phyloP scores from a whole-genome alignment of 768 basidiomycete species.

The Kwoniella heveanensis region DNA sequence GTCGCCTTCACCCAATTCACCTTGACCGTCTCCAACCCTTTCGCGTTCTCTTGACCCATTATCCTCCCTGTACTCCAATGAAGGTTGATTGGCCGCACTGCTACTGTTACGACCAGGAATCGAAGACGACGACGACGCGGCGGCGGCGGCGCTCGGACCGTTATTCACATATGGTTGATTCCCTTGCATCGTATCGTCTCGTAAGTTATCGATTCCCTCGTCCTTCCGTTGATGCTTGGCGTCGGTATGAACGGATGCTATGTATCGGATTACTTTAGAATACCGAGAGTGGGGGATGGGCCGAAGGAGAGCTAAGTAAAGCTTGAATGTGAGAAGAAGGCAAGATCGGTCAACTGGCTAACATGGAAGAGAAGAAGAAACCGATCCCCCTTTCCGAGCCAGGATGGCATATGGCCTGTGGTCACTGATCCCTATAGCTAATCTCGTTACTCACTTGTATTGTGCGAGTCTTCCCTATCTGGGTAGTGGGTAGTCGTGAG shows the following conservation, averaged over 20 bases:
- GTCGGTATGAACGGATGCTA: too few species aligned
- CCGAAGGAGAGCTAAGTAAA: neutral
- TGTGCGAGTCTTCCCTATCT: neutral
- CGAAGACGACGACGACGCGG: neutral
- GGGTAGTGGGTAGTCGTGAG: neutral
- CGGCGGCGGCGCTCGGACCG: neutral
- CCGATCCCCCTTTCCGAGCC: too few species aligned
- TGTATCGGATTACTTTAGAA: neutral
- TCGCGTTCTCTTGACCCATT: neutral
- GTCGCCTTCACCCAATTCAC: neutral
- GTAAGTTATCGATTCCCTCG: too few species aligned
- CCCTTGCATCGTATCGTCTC: slow-evolving; percentile 5
- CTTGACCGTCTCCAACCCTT: neutral
- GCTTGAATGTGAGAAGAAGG: neutral
- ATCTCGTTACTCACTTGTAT: too few species aligned
- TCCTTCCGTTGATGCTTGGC: too few species aligned
- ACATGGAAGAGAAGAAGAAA: neutral
- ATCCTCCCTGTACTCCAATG: neutral
- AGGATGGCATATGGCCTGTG: too few species aligned
- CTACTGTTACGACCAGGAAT: neutral
- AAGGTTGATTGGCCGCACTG: neutral
- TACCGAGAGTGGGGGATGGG: slow-evolving; percentile 5
- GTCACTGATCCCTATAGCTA: too few species aligned
- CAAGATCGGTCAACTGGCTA: slow-evolving; percentile 7
- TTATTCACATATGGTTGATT: neutral